phyloP scores from a whole-genome alignment of 1,284 basidiomycete species.

The Singerocomus rubriflavus region DNA sequence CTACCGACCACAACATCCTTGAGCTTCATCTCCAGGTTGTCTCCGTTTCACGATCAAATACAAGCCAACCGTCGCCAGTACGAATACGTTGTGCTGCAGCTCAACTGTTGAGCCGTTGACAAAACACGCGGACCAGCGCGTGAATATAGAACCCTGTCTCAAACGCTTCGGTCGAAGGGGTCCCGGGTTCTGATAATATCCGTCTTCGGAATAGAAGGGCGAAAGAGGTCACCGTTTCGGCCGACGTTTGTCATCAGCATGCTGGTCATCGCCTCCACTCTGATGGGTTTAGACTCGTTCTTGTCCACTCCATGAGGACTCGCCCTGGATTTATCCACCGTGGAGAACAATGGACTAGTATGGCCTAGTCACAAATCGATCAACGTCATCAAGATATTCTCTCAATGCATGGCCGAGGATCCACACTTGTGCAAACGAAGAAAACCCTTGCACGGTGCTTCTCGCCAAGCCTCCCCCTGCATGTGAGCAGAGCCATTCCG shows the following conservation, averaged over 20 bases:
- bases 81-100: not conserved
- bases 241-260: not conserved
- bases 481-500: too few species aligned
- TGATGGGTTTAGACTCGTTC: too few species aligned
- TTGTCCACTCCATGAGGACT: not conserved
- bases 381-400: not conserved
- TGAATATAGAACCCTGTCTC: conserved; percentile 1
- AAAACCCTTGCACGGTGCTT: not conserved
- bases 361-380: not conserved
- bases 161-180: not conserved
- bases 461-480: not conserved
- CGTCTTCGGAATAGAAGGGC: not conserved
- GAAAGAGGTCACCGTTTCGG: not conserved
- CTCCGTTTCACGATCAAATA: conserved; percentile 5
- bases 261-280: conserved; percentile 1
- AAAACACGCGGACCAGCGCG: conserved; percentile 3
- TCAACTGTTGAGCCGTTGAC: not conserved
- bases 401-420: not conserved
- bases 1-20: not conserved
- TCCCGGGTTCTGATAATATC: not conserved
- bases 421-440: not conserved
- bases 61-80: not conserved
- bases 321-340: not conserved
- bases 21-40: not conserved
- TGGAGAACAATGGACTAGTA: not conserved